A percentile compares a stretch with the other conserved stretches of the same genome.
These are phyloP conservation scores for Clonostachys sp. DNA, from an alignment of 2,329 filamentous ascomycete genomes.

Conservation along the genomic window DNA sequence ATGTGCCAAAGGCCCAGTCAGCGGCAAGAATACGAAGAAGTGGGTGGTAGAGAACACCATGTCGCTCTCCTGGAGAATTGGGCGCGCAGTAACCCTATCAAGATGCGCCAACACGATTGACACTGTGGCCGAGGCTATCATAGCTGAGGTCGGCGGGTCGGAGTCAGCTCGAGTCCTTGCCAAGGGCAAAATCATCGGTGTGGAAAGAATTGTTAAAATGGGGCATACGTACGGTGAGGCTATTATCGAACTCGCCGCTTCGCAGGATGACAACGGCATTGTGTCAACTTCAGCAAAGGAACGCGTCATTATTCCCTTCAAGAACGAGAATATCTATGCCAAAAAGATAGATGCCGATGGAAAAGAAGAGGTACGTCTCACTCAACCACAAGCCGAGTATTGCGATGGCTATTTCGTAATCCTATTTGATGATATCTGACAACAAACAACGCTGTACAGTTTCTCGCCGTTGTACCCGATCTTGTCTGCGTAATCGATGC, in stretches of 20 bases:
- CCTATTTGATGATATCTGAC: too few relatives aligned
- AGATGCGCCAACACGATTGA: conserved; percentile 43
- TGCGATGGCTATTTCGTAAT: too few relatives aligned
- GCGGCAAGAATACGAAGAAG: conserved; percentile 40
- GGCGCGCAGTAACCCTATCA: conserved; percentile 50
- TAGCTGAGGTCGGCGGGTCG: conserved; percentile 51
- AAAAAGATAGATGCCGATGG: conserved; percentile 18
- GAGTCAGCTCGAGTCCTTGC: conserved; percentile 52
- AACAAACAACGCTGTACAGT: conserved; percentile 7
- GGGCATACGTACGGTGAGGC: conserved; percentile 58
- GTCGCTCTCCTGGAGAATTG: conserved; percentile 54
- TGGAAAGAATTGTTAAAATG: conserved; percentile 49
- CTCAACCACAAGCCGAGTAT: conserved; percentile 2
- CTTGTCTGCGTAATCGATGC: conserved; percentile 51
- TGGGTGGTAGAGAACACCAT: conserved; percentile 49
- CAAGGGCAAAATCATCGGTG: conserved; percentile 59
- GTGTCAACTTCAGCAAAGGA: conserved; percentile 17
- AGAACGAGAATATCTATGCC: conserved; percentile 68
- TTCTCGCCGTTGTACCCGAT: conserved; percentile 52
- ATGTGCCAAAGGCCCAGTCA: conserved; percentile 41
- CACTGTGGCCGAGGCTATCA: conserved; percentile 52
- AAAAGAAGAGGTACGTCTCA: conserved; percentile 22
- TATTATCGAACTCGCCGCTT: conserved; percentile 27
- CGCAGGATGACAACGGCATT: conserved; percentile 30
- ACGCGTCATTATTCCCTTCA: conserved; percentile 61